Evolutionary conservation across 805 yeast genomes (phyloP), one percentile per base, ranked within the genome.

Genomic region (Isabelozyma rhagii): DNA sequence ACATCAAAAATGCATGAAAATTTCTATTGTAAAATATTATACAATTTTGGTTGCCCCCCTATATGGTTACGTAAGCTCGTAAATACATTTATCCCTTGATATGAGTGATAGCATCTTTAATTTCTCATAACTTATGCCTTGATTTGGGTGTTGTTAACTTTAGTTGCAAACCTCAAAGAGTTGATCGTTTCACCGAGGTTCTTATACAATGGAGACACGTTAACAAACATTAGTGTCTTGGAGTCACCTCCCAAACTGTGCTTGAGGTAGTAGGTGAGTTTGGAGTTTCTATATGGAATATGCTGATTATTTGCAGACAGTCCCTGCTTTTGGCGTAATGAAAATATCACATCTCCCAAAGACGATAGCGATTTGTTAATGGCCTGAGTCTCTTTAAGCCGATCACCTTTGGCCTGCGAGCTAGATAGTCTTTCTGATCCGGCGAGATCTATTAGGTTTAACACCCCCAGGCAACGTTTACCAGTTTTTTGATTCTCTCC

Each of bases 191-290:
- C 99, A 55, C 76, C 80, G 40, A 84, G 73, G 63, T 89, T 87
- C 13, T 67, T 67, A 9, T 63, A 63, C 45, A 79, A 69, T 3
- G 96, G 91, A 0, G 96, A 87, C 0, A 92, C 77, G 58, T 90
- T 92, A 13, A 91, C 97, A 75, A 93, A 87, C 97, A 93, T 91
- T 51, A 93, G 73, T 0, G 97, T 90, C 66, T 93, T 94, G 2
- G 97, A 88, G 49, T 82, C 79, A 0, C 97, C 97, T 6, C 87
- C 83, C 25, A 93, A 73, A 13, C 97, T 90, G 61, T 88, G 83
- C 59, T 91, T 94, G 51, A 93, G 72, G 11, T 92, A 71, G 62
- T 89, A 89, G 0, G 99, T 93, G 61, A 93, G 65, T 68, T 84
- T 81, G 41, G 94, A 82, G 67, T 83, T 79, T 62, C 93, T 64